A percentile compares a stretch with the other conserved stretches of the same genome.
These are phyloP conservation scores for Cladorrhinum sp. DNA, from an alignment of 2,329 filamentous ascomycete genomes.

Conservation along the genomic window DNA sequence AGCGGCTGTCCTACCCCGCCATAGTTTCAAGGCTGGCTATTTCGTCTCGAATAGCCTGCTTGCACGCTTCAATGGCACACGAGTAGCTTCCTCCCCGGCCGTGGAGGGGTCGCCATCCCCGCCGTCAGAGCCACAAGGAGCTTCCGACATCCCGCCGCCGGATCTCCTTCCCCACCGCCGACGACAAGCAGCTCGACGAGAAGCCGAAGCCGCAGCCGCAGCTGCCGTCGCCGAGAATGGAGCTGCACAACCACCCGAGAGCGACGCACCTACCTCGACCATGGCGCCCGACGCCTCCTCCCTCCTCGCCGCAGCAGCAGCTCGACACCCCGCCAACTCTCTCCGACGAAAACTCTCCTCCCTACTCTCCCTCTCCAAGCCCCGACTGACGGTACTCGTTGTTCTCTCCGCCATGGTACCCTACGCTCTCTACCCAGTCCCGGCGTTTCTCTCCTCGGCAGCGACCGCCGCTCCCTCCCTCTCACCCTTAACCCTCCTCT, in stretches of 20 bases:
- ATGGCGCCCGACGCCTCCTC: constrained; percentile 45
- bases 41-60: constrained; percentile 36
- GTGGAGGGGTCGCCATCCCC: not conserved
- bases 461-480: constrained; percentile 70
- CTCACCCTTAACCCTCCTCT: constrained; percentile 85
- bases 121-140: not conserved
- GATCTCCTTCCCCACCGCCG: constrained; percentile 30
- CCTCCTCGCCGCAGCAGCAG: constrained; percentile 51
- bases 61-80: constrained; percentile 29
- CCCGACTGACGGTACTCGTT: constrained; percentile 85
- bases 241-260: not conserved
- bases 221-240: constrained; percentile 2
- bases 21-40: constrained; percentile 31
- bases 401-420: constrained; percentile 86
- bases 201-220: constrained; percentile 20
- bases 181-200: constrained; percentile 28
- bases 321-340: constrained; percentile 48
- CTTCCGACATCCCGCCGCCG: constrained; percentile 7
- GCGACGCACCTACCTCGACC: constrained; percentile 14
- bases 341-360: constrained; percentile 68
- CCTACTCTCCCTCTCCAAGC: constrained; percentile 91
- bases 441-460: constrained; percentile 72
- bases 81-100: constrained; percentile 13
- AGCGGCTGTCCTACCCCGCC: constrained; percentile 19
- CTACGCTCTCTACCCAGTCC: constrained; percentile 91